Conservation (phyloP, 192 early-diverging fungal genomes). For the Mortierella claussenii region DNA sequence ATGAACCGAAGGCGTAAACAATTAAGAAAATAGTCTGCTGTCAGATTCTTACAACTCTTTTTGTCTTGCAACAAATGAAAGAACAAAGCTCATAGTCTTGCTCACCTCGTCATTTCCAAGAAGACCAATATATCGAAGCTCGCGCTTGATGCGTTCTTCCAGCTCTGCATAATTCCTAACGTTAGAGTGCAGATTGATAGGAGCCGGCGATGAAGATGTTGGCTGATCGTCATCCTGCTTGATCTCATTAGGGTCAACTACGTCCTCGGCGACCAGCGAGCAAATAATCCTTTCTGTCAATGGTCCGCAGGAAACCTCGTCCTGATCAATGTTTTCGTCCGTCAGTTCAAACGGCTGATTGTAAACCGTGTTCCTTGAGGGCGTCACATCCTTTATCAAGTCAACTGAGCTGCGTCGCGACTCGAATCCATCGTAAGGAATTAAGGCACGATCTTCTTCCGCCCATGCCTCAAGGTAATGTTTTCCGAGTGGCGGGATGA, state of each 20-base stretch:
- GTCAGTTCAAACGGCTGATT: conserved; percentile 51
- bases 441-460: conserved; percentile 71
- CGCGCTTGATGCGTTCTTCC: conserved; percentile 85
- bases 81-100: neutral
- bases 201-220: neutral
- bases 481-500: conserved; percentile 84
- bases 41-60: too few species aligned
- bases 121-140: conserved; percentile 86
- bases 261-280: conserved; percentile 73
- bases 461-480: conserved; percentile 78
- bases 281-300: conserved; percentile 84
- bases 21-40: too few species aligned
- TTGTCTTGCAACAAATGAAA: neutral
- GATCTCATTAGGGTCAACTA: conserved; percentile 58
- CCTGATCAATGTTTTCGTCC: conserved; percentile 65
- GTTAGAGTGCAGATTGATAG: neutral
- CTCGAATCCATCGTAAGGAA: conserved; percentile 55
- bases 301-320: conserved; percentile 71
- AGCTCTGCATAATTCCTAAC: conserved; percentile 68
- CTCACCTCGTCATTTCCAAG: conserved; percentile 80
- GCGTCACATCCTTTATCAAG: conserved; percentile 18
- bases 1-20: too few species aligned
- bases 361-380: conserved; percentile 37
- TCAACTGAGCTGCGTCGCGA: conserved; percentile 49
- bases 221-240: conserved; percentile 41